Percentiles rank a stretch among this genome's conserved stretches.
These are phyloP conservation scores for Russula dissimulans DNA, from an alignment of 768 basidiomycete species.

Conservation along the genomic window DNA sequence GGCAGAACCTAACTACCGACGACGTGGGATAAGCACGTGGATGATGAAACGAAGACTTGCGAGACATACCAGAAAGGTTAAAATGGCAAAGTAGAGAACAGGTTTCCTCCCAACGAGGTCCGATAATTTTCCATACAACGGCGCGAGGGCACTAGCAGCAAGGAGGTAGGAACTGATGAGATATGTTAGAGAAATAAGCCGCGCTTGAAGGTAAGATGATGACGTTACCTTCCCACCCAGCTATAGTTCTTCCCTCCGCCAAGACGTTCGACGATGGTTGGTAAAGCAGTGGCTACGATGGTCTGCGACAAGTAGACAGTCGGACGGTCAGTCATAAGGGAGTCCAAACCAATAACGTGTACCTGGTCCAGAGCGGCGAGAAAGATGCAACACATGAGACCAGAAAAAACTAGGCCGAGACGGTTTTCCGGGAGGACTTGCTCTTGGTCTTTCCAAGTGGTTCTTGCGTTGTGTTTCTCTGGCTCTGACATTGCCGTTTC, in stretches of 20 bases:
- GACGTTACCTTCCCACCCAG: slow-evolving; percentile 39
- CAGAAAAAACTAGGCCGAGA: slow-evolving; percentile 34
- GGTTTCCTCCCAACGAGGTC: slow-evolving; percentile 61
- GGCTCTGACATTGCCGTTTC: background rate
- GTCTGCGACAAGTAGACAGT: slow-evolving; percentile 24
- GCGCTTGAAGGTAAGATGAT: background rate
- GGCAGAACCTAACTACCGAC: slow-evolving; percentile 58
- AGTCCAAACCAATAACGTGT: background rate
- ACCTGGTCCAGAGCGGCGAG: slow-evolving; percentile 43
- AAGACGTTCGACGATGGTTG: slow-evolving; percentile 39
- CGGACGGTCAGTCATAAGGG: background rate
- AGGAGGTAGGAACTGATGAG: slow-evolving; percentile 62
- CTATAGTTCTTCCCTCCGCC: slow-evolving; percentile 38
- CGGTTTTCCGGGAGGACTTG: slow-evolving; percentile 37
- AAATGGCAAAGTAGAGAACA: slow-evolving; percentile 55
- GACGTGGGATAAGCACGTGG: background rate
- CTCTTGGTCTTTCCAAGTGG: slow-evolving; percentile 34
- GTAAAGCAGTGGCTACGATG: slow-evolving; percentile 41
- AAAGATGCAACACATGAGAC: slow-evolving; percentile 36
- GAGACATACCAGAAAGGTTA: slow-evolving; percentile 54
- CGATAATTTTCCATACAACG: slow-evolving; percentile 72
- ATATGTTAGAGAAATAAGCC: background rate
- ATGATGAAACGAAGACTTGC: background rate
- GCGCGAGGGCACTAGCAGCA: slow-evolving; percentile 54
- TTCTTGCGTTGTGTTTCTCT: slow-evolving; percentile 22